These are phyloP conservation scores for Hymenoscyphus fructigenus DNA, from an alignment of 2,329 filamentous ascomycete genomes.

Conservation along the genomic window DNA sequence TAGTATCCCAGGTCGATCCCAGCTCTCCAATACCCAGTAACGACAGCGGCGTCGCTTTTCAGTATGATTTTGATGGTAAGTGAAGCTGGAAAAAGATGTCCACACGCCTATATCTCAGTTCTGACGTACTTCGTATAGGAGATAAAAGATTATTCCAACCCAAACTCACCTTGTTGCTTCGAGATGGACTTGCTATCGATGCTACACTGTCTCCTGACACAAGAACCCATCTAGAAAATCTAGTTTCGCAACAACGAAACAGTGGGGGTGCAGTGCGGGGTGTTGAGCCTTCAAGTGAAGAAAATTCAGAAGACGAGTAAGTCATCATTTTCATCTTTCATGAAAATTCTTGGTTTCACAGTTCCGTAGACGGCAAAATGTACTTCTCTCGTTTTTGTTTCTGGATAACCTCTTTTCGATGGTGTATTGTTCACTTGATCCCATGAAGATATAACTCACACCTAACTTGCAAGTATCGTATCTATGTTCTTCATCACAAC, in stretches of 20 bases:
- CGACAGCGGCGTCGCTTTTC: constrained; percentile 40
- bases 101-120: neutral
- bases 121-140: constrained; percentile 26
- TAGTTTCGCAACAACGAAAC: constrained; percentile 37
- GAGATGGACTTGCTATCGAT: constrained; percentile 66
- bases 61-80: constrained; percentile 56
- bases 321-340: neutral
- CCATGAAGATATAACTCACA: neutral
- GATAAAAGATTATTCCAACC: constrained; percentile 56
- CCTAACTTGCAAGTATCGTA: neutral
- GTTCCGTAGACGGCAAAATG: neutral
- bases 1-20: constrained; percentile 44
- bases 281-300: neutral
- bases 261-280: neutral
- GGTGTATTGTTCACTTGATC: neutral
- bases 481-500: neutral
- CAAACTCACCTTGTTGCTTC: constrained; percentile 66
- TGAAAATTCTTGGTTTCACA: no score
- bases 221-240: constrained; percentile 59
- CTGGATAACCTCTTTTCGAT: no score
- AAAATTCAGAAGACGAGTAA: constrained; percentile 3
- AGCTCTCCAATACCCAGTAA: neutral
- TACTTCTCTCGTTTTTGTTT: neutral
- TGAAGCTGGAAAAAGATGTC: neutral
- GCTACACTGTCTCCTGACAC: constrained; percentile 60